Percentiles rank a stretch among this genome's conserved stretches.
These are phyloP conservation scores for Mangifera indica DNA, from an alignment of 345 rosid species.

Conservation along the genomic window DNA sequence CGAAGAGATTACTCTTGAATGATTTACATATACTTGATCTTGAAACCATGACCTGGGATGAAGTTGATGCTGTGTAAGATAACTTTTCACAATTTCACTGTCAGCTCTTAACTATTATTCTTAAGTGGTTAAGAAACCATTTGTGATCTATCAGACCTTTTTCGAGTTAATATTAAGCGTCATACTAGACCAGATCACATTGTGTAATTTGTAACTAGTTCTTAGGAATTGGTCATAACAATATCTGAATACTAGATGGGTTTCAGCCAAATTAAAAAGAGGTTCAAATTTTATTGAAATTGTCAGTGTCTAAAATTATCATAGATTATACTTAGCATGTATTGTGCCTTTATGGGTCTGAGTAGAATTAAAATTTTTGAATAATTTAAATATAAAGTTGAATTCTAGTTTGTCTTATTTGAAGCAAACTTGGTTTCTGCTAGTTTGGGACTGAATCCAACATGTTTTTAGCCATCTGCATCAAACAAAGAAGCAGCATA, in stretches of 20 bases:
- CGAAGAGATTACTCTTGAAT: constrained; percentile 81
- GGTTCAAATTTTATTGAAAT: neutral
- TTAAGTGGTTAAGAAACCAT: neutral
- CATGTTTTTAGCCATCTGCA: neutral
- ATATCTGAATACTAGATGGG: neutral
- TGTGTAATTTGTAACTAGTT: neutral
- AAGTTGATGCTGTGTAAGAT: constrained; percentile 88
- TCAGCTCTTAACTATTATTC: neutral
- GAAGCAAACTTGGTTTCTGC: constrained; percentile 3
- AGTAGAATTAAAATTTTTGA: neutral
- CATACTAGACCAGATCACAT: neutral
- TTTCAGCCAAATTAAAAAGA: neutral
- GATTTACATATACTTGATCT: constrained; percentile 96
- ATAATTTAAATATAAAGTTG: neutral
- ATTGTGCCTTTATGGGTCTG: neutral
- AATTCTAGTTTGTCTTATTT: neutral
- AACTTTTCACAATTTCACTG: constrained; percentile 9
- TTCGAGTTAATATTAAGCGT: too few species aligned
- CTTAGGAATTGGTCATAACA: neutral
- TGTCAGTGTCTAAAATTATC: neutral
- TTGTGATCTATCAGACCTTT: neutral
- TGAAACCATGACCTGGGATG: constrained; percentile 99
- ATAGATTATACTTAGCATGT: neutral
- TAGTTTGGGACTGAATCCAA: neutral
- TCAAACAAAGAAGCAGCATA: neutral